Evolutionary conservation across 768 basidiomycete species (phyloP).

Genomic region (Phylloporus sp.): DNA sequence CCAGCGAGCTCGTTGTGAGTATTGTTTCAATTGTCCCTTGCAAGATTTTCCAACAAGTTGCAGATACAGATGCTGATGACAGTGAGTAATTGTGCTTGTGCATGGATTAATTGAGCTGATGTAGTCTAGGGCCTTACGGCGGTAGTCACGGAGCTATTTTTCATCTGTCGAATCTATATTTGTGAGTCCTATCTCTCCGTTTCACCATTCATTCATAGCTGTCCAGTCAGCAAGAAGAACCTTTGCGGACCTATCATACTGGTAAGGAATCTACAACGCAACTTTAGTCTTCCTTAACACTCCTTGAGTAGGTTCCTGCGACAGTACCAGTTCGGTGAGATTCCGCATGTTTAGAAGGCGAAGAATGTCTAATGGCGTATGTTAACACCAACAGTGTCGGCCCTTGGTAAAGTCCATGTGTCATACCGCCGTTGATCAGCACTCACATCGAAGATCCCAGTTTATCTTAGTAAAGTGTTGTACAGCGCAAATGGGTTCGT

Average conservation of each 20-base stretch:
- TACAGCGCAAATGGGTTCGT: slow-evolving; percentile 2
- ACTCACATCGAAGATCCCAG: slow-evolving; percentile 1
- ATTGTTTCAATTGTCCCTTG: background rate
- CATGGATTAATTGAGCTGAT: background rate
- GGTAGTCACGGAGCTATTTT: background rate
- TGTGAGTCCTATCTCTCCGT: background rate
- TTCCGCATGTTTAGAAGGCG: too few relatives aligned
- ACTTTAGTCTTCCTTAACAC: background rate
- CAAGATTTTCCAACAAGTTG: background rate
- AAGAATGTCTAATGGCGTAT: background rate
- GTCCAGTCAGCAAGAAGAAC: slow-evolving; percentile 8
- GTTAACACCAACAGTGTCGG: background rate
- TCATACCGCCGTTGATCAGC: background rate
- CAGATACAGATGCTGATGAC: background rate
- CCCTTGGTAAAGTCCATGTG: background rate
- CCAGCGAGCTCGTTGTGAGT: background rate
- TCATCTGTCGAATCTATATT: slow-evolving; percentile 1
- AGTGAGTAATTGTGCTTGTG: background rate
- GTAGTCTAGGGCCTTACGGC: background rate
- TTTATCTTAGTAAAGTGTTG: slow-evolving; percentile 1
- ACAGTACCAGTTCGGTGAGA: slow-evolving; percentile 10
- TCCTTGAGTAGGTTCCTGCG: slow-evolving; percentile 1
- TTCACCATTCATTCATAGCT: background rate
- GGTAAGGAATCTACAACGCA: slow-evolving; percentile 1
- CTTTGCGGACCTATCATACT: slow-evolving; percentile 5